These are phyloP conservation scores for Prunus davidiana DNA, from an alignment of 306 rosid genomes.

Conservation along the genomic window DNA sequence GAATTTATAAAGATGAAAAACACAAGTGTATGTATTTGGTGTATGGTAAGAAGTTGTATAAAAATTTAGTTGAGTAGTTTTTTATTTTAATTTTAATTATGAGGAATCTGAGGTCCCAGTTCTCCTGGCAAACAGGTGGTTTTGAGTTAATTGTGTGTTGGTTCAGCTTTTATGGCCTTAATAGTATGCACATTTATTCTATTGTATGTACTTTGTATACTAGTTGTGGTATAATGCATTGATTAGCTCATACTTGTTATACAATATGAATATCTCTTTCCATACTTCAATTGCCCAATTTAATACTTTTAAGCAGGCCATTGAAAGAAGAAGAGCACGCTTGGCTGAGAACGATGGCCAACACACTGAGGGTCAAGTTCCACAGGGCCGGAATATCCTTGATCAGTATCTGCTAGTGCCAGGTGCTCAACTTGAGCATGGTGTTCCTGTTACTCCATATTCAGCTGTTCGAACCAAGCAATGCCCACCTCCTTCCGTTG, in stretches of 20 bases:
- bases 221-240: not conserved
- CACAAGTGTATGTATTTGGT: not conserved
- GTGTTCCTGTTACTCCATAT: constrained; percentile 15
- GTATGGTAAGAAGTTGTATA: not conserved
- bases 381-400: constrained; percentile 21
- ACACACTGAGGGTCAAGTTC: constrained; percentile 27
- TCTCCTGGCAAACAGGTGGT: no score
- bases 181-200: no score
- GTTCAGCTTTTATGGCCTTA: no score
- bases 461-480: constrained; percentile 15
- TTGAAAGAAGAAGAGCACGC: constrained; percentile 68
- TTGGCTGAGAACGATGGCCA: constrained; percentile 42
- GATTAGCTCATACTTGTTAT: not conserved
- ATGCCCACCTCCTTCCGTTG: constrained; percentile 20
- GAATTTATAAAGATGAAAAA: no score
- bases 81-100: not conserved
- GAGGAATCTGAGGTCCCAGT: no score
- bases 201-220: no score
- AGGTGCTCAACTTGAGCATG: constrained; percentile 36
- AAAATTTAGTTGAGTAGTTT: not conserved
- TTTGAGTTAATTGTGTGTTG: no score
- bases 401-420: constrained; percentile 16
- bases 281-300: not conserved
- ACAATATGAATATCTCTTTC: not conserved
- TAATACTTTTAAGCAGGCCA: constrained; percentile 41